Evolutionary conservation across 2,329 filamentous ascomycete species (phyloP).

Genomic region (Sclerotinia borealis): DNA sequence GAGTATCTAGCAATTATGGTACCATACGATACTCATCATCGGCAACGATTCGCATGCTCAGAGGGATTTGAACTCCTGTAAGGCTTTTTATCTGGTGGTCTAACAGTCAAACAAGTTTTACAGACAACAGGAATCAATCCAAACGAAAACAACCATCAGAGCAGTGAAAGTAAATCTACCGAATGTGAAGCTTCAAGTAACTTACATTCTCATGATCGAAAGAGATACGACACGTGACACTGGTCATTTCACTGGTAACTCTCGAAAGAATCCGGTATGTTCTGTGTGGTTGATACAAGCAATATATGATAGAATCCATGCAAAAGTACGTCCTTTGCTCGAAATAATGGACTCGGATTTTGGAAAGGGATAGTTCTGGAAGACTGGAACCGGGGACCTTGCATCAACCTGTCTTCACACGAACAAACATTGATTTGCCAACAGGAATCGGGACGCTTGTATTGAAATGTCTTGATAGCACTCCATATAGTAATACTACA

Average conservation of each 20-base stretch:
- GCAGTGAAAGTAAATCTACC: neutral
- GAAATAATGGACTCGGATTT: neutral
- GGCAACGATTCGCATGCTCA: neutral
- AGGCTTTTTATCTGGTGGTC: rapidly evolving
- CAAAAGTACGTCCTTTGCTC: neutral
- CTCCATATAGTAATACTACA: too few species aligned
- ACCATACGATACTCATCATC: neutral
- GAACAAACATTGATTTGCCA: neutral
- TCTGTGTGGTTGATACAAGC: too few species aligned
- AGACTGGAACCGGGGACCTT: neutral
- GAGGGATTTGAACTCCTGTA: neutral
- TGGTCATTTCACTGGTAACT: neutral
- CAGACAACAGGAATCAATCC: rapidly evolving
- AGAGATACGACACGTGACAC: neutral
- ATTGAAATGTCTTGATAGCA: rapidly evolving
- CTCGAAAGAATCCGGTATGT: too few species aligned
- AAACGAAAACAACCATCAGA: neutral
- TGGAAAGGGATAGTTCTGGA: neutral
- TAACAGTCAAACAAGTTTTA: neutral
- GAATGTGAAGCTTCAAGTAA: neutral
- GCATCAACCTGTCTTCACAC: neutral
- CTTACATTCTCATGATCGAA: neutral
- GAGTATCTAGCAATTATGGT: neutral
- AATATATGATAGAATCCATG: neutral
- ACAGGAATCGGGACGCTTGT: neutral